Evolutionary conservation across 2,329 filamentous ascomycete species (phyloP).

Genomic region (Xylaria sp.): DNA sequence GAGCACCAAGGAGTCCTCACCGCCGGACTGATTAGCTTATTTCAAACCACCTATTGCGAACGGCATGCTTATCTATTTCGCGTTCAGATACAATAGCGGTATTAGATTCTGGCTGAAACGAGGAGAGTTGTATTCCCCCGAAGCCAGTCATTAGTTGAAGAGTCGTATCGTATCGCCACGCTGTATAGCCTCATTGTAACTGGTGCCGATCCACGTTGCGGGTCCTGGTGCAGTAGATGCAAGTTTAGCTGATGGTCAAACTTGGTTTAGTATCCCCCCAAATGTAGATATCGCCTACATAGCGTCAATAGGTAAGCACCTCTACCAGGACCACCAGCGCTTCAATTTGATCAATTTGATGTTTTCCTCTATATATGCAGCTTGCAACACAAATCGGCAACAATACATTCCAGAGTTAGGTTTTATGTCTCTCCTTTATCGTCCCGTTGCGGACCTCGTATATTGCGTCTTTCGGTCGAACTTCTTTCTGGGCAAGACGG

Average conservation of each 20-base stretch:
- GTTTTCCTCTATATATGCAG: neutral
- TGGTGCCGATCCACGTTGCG: neutral
- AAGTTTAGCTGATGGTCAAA: neutral
- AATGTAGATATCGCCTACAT: neutral
- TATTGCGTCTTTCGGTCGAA: neutral
- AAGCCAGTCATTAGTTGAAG: too few relatives aligned
- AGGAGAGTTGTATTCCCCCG: too few relatives aligned
- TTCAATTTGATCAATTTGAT: neutral
- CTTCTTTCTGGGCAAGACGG: neutral
- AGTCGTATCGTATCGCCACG: too few relatives aligned
- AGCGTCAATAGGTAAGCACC: neutral
- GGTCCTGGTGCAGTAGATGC: conserved; percentile 9
- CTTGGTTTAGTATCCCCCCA: too few relatives aligned
- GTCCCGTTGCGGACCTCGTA: neutral
- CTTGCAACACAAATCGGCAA: too few relatives aligned
- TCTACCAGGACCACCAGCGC: neutral
- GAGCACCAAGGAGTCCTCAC: neutral
- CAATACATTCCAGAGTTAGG: too few relatives aligned
- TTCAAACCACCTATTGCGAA: neutral
- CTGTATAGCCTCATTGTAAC: too few relatives aligned
- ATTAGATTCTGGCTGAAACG: too few relatives aligned
- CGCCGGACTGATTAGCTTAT: neutral
- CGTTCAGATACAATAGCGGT: too few relatives aligned
- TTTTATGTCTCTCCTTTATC: too few relatives aligned
- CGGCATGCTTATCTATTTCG: too few relatives aligned